Evolutionary conservation across 2,329 filamentous ascomycete species (phyloP).

Genomic region (Phymatotrichopsis omnivora): DNA sequence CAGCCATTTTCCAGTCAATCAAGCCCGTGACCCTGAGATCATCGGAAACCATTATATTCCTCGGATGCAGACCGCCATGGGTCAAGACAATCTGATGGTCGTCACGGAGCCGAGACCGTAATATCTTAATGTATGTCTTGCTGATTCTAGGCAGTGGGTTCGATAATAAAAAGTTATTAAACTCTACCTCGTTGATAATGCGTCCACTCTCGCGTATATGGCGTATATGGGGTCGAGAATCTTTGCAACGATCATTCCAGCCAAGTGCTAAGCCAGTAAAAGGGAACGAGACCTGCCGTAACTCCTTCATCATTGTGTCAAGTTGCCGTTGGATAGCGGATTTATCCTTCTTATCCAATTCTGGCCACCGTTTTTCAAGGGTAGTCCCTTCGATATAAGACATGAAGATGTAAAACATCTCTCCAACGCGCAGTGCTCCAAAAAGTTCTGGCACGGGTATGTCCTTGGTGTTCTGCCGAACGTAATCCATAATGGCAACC

Average conservation of each 20-base stretch:
- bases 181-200: conserved; percentile 16
- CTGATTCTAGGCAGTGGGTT: neutral
- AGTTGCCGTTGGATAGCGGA: conserved; percentile 6
- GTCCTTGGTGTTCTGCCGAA: conserved; percentile 7
- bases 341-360: conserved; percentile 14
- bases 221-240: conserved; percentile 11
- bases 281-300: conserved; percentile 12
- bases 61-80: conserved; percentile 40
- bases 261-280: conserved; percentile 2
- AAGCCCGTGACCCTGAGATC: conserved; percentile 39
- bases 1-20: conserved; percentile 39
- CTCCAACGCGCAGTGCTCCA: conserved; percentile 9
- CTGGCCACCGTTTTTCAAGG: conserved; percentile 15
- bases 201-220: neutral
- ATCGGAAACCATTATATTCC: conserved; percentile 38
- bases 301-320: conserved; percentile 3
- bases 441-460: conserved; percentile 16
- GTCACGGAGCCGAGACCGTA: conserved; percentile 6
- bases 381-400: conserved; percentile 2
- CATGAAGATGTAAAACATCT: conserved; percentile 17
- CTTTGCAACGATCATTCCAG: conserved; percentile 18
- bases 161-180: conserved; percentile 17
- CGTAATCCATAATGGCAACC: conserved; percentile 4
- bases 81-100: conserved; percentile 36
- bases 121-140: conserved; percentile 4